These are phyloP conservation scores for Raddia distichophylla DNA, from an alignment of 176 grass and related monocot genomes.

Conservation along the genomic window DNA sequence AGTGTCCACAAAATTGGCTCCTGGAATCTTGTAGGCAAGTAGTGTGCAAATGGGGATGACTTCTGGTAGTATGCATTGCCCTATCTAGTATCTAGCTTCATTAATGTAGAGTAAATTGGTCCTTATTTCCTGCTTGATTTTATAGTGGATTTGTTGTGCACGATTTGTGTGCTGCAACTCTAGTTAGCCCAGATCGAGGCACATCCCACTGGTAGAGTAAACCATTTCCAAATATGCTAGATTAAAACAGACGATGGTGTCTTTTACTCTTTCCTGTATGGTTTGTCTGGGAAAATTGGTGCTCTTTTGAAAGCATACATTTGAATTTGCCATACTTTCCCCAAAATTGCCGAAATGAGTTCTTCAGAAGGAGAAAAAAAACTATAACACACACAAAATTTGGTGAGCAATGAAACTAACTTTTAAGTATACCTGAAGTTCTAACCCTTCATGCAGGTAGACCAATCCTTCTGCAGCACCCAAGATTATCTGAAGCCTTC, in stretches of 20 bases:
- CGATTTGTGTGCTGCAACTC: not conserved
- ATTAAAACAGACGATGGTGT: not conserved
- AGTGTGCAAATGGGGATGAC: not conserved
- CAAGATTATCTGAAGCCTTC: slow-evolving; percentile 80
- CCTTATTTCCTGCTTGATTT: not conserved
- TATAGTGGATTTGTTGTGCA: slow-evolving; percentile 12
- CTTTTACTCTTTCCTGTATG: not conserved
- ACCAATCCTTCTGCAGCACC: slow-evolving; percentile 84
- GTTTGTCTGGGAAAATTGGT: not conserved
- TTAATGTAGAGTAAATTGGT: not conserved
- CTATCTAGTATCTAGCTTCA: not conserved
- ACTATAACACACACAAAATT: not conserved
- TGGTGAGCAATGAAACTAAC: not conserved
- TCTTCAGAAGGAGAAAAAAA: not conserved
- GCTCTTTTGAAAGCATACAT: not conserved
- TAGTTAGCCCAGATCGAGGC: not conserved
- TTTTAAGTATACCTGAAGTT: slow-evolving; percentile 69
- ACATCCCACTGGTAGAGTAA: not conserved
- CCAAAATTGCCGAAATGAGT: not conserved
- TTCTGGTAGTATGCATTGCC: slow-evolving; percentile 22
- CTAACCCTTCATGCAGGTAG: slow-evolving; percentile 86
- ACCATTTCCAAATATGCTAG: not conserved
- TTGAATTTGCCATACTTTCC: not conserved
- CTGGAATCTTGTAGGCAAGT: slow-evolving; percentile 34
- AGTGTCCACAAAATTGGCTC: slow-evolving; percentile 29